Evolutionary conservation across 257 asterid genomes (phyloP), one percentile per base, ranked within the genome.

Genomic region (Nicotiana tomentosiformis): DNA sequence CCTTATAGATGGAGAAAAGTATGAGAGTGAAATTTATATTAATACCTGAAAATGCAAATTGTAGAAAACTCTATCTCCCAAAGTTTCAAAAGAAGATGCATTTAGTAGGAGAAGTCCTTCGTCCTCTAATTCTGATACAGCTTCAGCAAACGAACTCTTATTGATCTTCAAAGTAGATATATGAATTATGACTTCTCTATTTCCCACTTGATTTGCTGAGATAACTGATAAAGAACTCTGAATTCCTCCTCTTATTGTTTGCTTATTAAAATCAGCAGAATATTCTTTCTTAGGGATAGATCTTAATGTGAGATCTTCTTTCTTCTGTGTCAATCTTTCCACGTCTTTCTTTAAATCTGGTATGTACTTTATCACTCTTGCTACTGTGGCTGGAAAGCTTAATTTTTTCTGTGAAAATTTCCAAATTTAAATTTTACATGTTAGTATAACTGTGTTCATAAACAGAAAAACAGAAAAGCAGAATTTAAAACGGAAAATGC

Each of bases 31-130:
- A 53, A 14, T 55, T 16, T 2, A 18, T 5, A 57, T 57, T 49
- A 23, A 74, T 74, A 84, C 83, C 77, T 84, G 77, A 57, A 84
- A 82, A 79, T 84, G 86, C 16, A 84, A 51, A 17, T n/a, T 79
- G 17, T 69, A 70, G 77, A 84, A 78, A 29, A 84, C 20, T 5
- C 80, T 58, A 17, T 39, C 74, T 33, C 56, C 81, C 43, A 35
- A 46, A 16, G 86, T 77, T 1, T 43, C 77, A 69, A 79, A 79
- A 68, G 77, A 66, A 51, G 86, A 30, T 58, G 69, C 16, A 84
- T 84, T 70, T 53, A 57, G 80, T 51, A 84, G 46, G 33, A 57
- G 51, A 43, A 84, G 39, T 12, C 83, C 84, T 26, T 78, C 81
- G 16, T 84, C 55, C 65, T 84, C 86, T 74, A 84, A 18, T 66